Evolutionary conservation across 352 stramenopile genomes (phyloP).

Genomic region (Pythium sukuiense): DNA sequence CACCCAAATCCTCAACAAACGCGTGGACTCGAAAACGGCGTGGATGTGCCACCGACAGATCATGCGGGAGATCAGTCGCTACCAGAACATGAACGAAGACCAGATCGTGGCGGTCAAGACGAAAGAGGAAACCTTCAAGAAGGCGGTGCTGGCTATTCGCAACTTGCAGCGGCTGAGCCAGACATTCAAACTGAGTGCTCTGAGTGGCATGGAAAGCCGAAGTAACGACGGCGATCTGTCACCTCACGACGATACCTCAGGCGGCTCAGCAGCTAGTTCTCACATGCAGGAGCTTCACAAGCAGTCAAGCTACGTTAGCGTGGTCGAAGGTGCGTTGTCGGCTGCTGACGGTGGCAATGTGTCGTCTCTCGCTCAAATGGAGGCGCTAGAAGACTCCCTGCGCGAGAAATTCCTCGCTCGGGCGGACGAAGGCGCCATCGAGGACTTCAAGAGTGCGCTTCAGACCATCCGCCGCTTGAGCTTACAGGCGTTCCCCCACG

Average conservation of each 20-base stretch:
- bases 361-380: constrained; percentile 33
- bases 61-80: constrained; percentile 72
- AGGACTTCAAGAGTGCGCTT: constrained; percentile 70
- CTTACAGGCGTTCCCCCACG: constrained; percentile 23
- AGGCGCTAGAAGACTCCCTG: constrained; percentile 61
- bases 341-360: neutral
- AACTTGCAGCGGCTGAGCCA: constrained; percentile 42
- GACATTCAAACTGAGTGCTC: neutral
- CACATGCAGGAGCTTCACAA: constrained; percentile 1
- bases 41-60: constrained; percentile 81
- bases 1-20: constrained; percentile 55
- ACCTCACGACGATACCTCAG: neutral
- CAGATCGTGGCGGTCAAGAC: constrained; percentile 61
- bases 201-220: neutral
- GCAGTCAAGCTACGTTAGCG: constrained; percentile 39
- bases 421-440: constrained; percentile 59
- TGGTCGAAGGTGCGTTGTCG: constrained; percentile 38
- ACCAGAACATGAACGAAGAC: constrained; percentile 63
- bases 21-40: constrained; percentile 74
- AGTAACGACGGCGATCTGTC: neutral
- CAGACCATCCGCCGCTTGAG: constrained; percentile 57
- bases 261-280: neutral
- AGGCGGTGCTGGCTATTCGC: constrained; percentile 59
- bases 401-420: constrained; percentile 62
- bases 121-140: constrained; percentile 76